Percentiles rank a stretch among this genome's conserved stretches.
Evolutionary conservation across 2,329 filamentous ascomycete genomes (phyloP).

Genomic region (Microsporum audouinii): DNA sequence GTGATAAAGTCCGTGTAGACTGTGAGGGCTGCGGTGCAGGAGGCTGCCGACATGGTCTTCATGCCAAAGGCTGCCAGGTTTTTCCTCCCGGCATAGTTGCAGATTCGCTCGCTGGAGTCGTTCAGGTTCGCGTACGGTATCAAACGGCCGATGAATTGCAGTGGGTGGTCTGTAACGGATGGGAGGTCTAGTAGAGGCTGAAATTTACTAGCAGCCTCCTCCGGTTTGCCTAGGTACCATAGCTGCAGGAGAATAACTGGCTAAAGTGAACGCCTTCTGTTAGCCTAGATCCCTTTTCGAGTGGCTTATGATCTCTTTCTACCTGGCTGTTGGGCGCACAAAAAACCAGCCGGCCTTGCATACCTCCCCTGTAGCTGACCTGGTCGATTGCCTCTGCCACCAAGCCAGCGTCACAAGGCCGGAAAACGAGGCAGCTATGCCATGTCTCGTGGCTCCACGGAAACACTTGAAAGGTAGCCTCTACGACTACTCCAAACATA

Average conservation of each 20-base stretch:
- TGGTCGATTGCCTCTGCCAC: neutral
- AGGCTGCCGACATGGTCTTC: neutral
- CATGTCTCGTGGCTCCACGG: constrained; percentile 1
- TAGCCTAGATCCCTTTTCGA: neutral
- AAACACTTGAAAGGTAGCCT: neutral
- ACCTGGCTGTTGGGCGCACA: neutral
- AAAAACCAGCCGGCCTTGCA: constrained; percentile 2
- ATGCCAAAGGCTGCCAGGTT: constrained; percentile 5
- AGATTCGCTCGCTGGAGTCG: constrained; percentile 2
- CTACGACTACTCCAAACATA: constrained; percentile 23
- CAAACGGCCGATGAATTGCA: neutral
- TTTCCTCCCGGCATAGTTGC: neutral
- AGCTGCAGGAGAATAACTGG: constrained; percentile 1
- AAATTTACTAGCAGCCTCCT: neutral
- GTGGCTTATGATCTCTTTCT: neutral
- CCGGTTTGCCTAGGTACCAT: constrained; percentile 4
- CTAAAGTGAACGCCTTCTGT: neutral
- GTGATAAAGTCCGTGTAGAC: neutral
- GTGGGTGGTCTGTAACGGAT: neutral
- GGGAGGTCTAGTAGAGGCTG: neutral
- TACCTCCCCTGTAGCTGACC: neutral
- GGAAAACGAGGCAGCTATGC: neutral
- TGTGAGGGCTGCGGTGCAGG: neutral
- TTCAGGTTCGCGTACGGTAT: constrained; percentile 5
- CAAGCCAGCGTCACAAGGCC: neutral